phyloP scores from a whole-genome alignment of 2,329 filamentous ascomycete genomes.

The Colletotrichum tropicicola region DNA sequence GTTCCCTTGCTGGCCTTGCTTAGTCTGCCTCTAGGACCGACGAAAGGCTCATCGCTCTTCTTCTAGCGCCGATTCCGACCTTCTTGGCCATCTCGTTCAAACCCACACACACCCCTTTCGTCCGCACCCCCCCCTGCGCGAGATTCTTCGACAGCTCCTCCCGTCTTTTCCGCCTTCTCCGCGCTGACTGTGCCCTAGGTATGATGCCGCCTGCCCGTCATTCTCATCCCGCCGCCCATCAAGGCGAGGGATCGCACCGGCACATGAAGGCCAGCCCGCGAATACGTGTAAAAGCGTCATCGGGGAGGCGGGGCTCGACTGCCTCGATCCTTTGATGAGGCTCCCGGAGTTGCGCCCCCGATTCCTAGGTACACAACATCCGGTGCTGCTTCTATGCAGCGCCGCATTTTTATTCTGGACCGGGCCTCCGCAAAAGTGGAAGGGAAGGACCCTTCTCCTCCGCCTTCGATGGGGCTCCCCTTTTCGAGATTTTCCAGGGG shows the following conservation, averaged over 20 bases:
- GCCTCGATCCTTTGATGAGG: not conserved
- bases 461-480: not conserved
- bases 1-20: not conserved
- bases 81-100: not conserved
- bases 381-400: not conserved
- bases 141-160: not conserved
- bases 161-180: not conserved
- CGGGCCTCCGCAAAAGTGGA: conserved; percentile 2
- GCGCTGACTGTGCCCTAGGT: not conserved
- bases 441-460: conserved; percentile 1
- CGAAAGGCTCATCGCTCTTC: not conserved
- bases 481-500: not conserved
- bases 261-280: not conserved
- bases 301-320: not conserved
- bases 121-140: not conserved
- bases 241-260: not conserved
- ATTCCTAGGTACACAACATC: not conserved
- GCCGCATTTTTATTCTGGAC: conserved; percentile 2
- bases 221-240: not conserved
- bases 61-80: conserved; percentile 4
- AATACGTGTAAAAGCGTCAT: no score
- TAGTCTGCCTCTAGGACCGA: not conserved
- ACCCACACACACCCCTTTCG: not conserved
- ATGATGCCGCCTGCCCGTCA: not conserved
- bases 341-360: conserved; percentile 1